Evolutionary conservation across 176 grass and related monocot genomes (phyloP), one percentile per base, ranked within the genome.

Genomic region (bread wheat (Triticum aestivum)): DNA sequence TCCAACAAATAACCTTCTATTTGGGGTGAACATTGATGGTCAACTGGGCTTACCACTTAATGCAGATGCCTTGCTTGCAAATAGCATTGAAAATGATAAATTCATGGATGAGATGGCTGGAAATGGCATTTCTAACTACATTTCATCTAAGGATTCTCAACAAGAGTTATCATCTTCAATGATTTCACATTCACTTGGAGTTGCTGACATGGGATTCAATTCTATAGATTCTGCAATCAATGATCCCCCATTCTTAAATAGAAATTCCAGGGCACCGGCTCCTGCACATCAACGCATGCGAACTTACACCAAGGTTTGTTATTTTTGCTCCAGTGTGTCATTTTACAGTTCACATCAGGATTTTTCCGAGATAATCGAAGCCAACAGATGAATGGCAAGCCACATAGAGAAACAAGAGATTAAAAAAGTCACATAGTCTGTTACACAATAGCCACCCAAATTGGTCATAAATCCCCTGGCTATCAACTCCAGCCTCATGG

Each of bases 141-240:
- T 87, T 86, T 67, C 83, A 20, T 85, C 93, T 32, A 95, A 90
- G 78, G 90, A 92, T 87, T 86, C 88, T 90, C 93, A 95, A 69
- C 93, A 92, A 77, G 93, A 95, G 80, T 37, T 95, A 73, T 92
- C 93, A n/a, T 95, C 93, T 86, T 92, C 90, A 77, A 84, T 92
- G 83, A 85, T 95, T 86, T 95, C 88, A 32, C 90, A 90, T 67
- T 84, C 93, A 84, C 92, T 95, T 86, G 93, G 93, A 59, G 86
- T 92, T 82, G 88, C 86, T 74, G 90, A 95, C 74, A 87, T 95
- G 77, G 83, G 90, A 79, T 95, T 95, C 71, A 92, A 92, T 82
- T 92, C 93, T 88, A 95, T 95, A 84, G 90, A 90, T 92, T 92
- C 93, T 61, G 79, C 93, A 75, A 79, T 89, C 65, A 95, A 88